phyloP scores from a whole-genome alignment of 441 rosid genomes.

The Kokia cookei region DNA sequence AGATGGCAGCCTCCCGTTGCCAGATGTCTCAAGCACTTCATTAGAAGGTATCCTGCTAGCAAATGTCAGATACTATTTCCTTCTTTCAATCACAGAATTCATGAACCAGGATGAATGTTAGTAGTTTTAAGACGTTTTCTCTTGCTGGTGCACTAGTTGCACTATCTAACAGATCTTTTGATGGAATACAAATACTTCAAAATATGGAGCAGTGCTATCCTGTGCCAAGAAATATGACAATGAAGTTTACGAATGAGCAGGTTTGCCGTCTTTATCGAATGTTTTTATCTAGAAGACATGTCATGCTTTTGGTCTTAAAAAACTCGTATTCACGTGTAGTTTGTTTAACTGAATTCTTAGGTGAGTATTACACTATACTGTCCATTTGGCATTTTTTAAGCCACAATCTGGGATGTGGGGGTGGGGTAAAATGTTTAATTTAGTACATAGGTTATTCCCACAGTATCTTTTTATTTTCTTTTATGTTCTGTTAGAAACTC shows the following conservation, averaged over 20 bases:
- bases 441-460: background rate
- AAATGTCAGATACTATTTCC: background rate
- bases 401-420: background rate
- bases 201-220: slow-evolving; percentile 76
- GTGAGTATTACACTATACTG: background rate
- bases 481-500: background rate
- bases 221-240: slow-evolving; percentile 61
- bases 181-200: slow-evolving; percentile 43
- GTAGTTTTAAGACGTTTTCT: background rate
- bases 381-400: background rate
- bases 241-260: slow-evolving; percentile 84
- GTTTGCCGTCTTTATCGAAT: slow-evolving; percentile 24
- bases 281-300: background rate
- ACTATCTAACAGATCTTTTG: slow-evolving; percentile 55
- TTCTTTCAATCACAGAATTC: background rate
- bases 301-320: background rate
- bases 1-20: slow-evolving; percentile 93
- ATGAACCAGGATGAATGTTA: background rate
- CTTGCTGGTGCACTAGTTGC: slow-evolving; percentile 28
- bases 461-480: background rate
- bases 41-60: slow-evolving; percentile 22
- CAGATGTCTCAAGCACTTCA: slow-evolving; percentile 58
- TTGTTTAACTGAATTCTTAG: background rate
- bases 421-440: background rate
- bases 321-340: background rate